Evolutionary conservation across 2,329 filamentous ascomycete genomes (phyloP).

Genomic region (Phyllosticta citribraziliensis): DNA sequence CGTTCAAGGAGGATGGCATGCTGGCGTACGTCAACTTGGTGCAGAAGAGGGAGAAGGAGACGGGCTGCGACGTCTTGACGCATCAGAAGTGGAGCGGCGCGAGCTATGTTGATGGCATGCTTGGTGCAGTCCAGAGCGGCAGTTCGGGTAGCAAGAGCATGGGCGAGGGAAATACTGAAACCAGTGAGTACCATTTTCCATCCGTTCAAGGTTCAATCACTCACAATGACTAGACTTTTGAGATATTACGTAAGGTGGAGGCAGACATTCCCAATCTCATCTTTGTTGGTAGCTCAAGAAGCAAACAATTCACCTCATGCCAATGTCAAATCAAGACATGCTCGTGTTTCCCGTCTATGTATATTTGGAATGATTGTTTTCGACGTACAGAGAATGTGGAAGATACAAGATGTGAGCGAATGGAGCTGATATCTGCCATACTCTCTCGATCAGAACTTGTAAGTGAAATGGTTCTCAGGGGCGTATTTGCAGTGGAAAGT

Average conservation of each 20-base stretch:
- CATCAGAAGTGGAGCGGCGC: constrained; percentile 83
- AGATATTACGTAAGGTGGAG: background rate
- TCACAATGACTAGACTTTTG: background rate
- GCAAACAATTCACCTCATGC: no score
- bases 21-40: constrained; percentile 92
- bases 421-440: no score
- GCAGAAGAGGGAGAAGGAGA: constrained; percentile 80
- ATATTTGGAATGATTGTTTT: no score
- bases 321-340: no score
- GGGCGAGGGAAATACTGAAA: constrained; percentile 89
- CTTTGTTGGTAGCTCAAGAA: no score
- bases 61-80: constrained; percentile 84
- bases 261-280: no score
- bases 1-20: constrained; percentile 90
- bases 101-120: constrained; percentile 73
- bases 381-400: no score
- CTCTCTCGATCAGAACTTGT: no score
- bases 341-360: no score
- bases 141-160: constrained; percentile 85
- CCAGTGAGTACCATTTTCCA: constrained; percentile 19
- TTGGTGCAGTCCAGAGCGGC: constrained; percentile 84
- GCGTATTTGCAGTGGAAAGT: no score
- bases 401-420: no score
- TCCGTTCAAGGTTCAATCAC: background rate
- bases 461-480: no score